Conservation (phyloP, 768 basidiomycete genomes). For the Agaricus bisporus region DNA sequence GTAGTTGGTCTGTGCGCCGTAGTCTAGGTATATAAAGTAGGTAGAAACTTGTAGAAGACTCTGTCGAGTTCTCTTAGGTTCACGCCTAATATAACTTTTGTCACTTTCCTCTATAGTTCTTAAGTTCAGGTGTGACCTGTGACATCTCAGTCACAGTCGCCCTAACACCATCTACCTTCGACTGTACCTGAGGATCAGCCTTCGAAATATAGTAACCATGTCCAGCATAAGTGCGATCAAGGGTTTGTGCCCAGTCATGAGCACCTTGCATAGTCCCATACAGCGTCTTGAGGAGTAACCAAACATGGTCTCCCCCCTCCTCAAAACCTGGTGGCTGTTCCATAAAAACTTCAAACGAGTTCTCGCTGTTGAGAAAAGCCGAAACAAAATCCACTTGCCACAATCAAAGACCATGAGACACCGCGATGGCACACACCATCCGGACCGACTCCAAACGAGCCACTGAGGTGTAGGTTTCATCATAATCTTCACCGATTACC, state of each 20-base stretch:
- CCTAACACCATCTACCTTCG: constrained; percentile 5
- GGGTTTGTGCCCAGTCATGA: constrained; percentile 8
- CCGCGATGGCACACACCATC: constrained; percentile 14
- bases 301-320: constrained; percentile 9
- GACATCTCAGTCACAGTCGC: too few relatives aligned
- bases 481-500: constrained; percentile 13
- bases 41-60: too few relatives aligned
- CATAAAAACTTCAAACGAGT: constrained; percentile 15
- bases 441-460: constrained; percentile 14
- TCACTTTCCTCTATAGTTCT: too few relatives aligned
- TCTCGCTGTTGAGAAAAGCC: constrained; percentile 16
- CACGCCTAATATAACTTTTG: too few relatives aligned
- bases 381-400: constrained; percentile 16
- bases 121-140: too few relatives aligned
- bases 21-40: too few relatives aligned
- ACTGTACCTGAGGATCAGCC: neutral
- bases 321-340: constrained; percentile 9
- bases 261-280: constrained; percentile 16
- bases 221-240: constrained; percentile 8
- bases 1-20: too few relatives aligned
- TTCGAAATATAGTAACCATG: constrained; percentile 10
- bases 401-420: constrained; percentile 1
- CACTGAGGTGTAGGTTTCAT: constrained; percentile 14
- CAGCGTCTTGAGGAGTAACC: constrained; percentile 12
- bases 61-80: too few relatives aligned